Evolutionary conservation across 257 asterid genomes (phyloP).

Genomic region (Plectranthus barbatus): DNA sequence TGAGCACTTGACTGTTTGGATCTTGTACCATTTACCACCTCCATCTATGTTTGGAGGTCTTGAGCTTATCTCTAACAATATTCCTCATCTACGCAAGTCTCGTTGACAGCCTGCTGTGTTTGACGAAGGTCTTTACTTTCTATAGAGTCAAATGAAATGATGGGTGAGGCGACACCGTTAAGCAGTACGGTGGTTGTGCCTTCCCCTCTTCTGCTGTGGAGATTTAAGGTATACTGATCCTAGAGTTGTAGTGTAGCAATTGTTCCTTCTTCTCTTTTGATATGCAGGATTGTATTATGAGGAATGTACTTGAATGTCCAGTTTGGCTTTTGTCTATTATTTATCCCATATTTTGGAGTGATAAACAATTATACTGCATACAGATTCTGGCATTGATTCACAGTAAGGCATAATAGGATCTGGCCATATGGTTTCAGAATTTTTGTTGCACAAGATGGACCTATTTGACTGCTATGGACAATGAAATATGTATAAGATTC

Average conservation of each 20-base stretch:
- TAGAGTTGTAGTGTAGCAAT: not conserved
- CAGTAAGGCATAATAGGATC: not conserved
- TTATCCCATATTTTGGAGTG: not conserved
- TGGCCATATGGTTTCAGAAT: not conserved
- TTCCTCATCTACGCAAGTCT: conserved; percentile 88
- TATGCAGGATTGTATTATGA: not conserved
- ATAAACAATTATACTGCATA: not conserved
- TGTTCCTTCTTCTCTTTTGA: not conserved
- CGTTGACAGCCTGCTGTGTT: conserved; percentile 79
- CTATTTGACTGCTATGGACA: conserved; percentile 1
- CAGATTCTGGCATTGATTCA: not conserved
- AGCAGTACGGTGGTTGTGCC: conserved; percentile 61
- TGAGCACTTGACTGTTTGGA: conserved; percentile 15
- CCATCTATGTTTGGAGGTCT: conserved; percentile 93
- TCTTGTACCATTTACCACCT: conserved; percentile 28
- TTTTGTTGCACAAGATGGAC: not conserved
- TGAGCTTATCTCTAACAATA: conserved; percentile 47
- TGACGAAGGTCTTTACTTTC: conserved; percentile 51
- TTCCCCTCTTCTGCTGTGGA: conserved; percentile 81
- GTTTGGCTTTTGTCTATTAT: not conserved
- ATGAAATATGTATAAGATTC: not conserved
- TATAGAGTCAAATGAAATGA: conserved; percentile 63
- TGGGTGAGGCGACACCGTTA: conserved; percentile 49
- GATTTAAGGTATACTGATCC: conserved; percentile 68
- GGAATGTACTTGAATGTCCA: not conserved